Percentiles rank a stretch among this genome's conserved stretches.
Conservation (phyloP, 805 yeast genomes). For the Wickerhamiella domercqiae region DNA sequence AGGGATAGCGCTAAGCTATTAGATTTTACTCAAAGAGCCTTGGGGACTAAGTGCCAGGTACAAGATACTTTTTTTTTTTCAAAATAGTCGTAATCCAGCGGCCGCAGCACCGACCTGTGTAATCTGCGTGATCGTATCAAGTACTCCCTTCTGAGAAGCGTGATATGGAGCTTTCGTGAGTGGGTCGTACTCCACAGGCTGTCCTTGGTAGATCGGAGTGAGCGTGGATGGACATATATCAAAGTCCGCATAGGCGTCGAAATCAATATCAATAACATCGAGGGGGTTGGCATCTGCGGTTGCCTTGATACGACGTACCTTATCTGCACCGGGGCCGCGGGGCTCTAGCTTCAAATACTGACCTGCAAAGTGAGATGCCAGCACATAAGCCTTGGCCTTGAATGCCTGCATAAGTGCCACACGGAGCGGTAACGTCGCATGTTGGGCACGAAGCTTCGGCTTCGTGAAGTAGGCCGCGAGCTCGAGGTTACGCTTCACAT, state of each 20-base stretch:
- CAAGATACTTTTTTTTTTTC: too few species aligned
- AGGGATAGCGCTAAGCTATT: too few species aligned
- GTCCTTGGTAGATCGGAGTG: slow-evolving; percentile 77
- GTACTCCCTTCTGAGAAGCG: slow-evolving; percentile 56
- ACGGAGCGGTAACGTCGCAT: slow-evolving; percentile 73
- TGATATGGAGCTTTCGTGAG: slow-evolving; percentile 83
- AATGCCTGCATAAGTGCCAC: slow-evolving; percentile 91
- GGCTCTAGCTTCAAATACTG: slow-evolving; percentile 59
- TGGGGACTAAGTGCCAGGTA: too few species aligned
- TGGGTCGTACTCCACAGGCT: slow-evolving; percentile 57
- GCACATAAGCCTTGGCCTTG: slow-evolving; percentile 72
- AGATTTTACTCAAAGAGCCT: too few species aligned
- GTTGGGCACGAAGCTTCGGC: slow-evolving; percentile 66
- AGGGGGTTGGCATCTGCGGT: slow-evolving; percentile 66
- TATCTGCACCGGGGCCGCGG: slow-evolving; percentile 61
- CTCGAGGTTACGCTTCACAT: slow-evolving; percentile 74
- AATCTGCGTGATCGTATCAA: slow-evolving; percentile 61
- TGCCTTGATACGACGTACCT: slow-evolving; percentile 68
- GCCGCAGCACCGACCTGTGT: slow-evolving; percentile 83
- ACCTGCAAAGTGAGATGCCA: slow-evolving; percentile 79
- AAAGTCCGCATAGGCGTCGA: slow-evolving; percentile 83
- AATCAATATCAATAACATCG: slow-evolving; percentile 82
- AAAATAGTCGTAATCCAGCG: slow-evolving; percentile 56
- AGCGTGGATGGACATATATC: slow-evolving; percentile 75
- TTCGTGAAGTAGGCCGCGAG: slow-evolving; percentile 91